Conservation (phyloP, 164 flowering plant species). For the Brasenia schreberi region DNA sequence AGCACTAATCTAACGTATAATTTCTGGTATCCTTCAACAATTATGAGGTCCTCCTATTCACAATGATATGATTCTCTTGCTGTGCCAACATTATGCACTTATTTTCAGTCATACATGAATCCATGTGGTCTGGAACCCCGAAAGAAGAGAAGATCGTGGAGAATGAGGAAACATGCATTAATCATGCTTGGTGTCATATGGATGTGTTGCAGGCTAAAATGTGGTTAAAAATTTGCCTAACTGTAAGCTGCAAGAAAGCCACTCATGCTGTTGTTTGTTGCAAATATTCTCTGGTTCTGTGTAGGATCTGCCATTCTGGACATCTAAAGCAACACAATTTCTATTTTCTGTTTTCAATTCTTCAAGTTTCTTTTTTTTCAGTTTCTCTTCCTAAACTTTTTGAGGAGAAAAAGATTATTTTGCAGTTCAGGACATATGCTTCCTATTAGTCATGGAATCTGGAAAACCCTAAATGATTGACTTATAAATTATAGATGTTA, state of each 20-base stretch:
- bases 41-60: no score
- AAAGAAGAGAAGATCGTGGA: not conserved
- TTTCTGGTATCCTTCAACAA: no score
- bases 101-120: no score
- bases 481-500: no score
- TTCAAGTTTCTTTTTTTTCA: not conserved
- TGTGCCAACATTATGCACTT: no score
- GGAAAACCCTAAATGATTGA: no score
- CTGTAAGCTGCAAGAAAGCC: not conserved
- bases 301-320: not conserved
- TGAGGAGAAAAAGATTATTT: not conserved
- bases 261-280: not conserved
- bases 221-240: not conserved
- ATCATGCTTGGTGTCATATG: not conserved
- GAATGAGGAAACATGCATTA: not conserved
- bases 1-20: no score
- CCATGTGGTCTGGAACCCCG: not conserved
- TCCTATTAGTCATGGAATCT: no score
- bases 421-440: no score
- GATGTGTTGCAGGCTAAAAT: not conserved
- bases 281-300: not conserved
- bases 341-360: not conserved
- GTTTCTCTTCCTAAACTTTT: not conserved
- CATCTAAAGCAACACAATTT: no score
- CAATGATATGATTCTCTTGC: no score